A percentile compares a stretch with the other conserved stretches of the same genome.
phyloP scores from a whole-genome alignment of 345 rosid species.

The Gossypium stocksii region DNA sequence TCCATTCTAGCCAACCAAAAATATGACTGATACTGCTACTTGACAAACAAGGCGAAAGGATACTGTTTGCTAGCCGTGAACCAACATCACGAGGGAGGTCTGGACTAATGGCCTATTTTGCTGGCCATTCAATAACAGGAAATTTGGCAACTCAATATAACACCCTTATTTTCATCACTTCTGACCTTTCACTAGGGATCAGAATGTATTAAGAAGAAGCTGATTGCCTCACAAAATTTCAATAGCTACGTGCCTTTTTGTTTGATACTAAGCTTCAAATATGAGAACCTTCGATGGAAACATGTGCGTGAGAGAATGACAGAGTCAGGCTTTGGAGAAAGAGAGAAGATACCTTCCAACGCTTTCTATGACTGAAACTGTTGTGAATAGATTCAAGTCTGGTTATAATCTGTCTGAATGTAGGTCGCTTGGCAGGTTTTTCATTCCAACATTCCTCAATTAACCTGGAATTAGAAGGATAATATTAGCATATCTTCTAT shows the following conservation, averaged over 20 bases:
- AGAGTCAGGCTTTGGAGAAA: neutral
- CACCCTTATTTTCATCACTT: neutral
- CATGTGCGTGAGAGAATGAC: neutral
- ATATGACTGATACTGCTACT: neutral
- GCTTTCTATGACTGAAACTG: conserved; percentile 53
- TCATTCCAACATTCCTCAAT: conserved; percentile 92
- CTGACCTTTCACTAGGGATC: neutral
- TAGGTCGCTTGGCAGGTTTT: conserved; percentile 69
- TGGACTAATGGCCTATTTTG: too few relatives aligned
- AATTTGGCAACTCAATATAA: neutral
- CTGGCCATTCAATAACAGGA: neutral
- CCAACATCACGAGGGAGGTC: too few relatives aligned
- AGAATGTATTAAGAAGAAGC: neutral
- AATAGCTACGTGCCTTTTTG: neutral
- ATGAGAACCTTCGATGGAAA: neutral
- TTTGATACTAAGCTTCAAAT: neutral
- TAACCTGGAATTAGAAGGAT: conserved; percentile 40
- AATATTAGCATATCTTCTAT: neutral
- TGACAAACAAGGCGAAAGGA: neutral
- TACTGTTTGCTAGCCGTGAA: too few relatives aligned
- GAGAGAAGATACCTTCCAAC: conserved; percentile 62
- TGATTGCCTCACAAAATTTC: neutral
- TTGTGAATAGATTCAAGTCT: conserved; percentile 55
- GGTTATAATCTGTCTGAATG: conserved; percentile 59
- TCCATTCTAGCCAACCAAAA: neutral